Conservation (phyloP, 2,329 filamentous ascomycete species). For the Graphilbum ipis-grandicollis region DNA sequence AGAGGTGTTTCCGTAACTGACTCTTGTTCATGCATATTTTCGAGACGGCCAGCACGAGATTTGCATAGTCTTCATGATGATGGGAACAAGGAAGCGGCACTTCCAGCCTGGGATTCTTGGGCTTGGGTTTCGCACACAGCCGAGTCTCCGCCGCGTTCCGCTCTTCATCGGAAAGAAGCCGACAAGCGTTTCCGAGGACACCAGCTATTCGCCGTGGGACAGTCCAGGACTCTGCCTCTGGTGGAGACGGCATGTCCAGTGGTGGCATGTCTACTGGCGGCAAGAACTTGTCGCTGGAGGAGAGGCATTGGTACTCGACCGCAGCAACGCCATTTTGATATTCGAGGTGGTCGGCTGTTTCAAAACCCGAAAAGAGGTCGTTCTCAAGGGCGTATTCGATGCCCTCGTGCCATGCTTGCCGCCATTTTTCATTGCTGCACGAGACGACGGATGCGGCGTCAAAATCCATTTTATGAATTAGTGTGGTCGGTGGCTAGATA, state of each 20-base stretch:
- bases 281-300: background rate
- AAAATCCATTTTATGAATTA: too few species aligned
- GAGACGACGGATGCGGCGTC: too few species aligned
- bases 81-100: constrained; percentile 3
- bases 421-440: background rate
- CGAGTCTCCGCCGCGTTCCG: background rate
- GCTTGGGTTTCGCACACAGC: background rate
- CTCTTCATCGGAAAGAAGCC: background rate
- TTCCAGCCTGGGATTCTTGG: constrained; percentile 1
- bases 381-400: constrained; percentile 2
- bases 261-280: constrained; percentile 1
- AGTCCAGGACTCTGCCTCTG: constrained; percentile 2
- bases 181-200: constrained; percentile 1
- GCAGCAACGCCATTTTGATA: background rate
- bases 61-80: constrained; percentile 5
- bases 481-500: too few species aligned
- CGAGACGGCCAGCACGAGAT: background rate
- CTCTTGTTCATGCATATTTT: background rate
- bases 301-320: background rate
- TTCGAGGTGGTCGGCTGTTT: constrained; percentile 2
- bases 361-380: constrained; percentile 3
- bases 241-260: background rate
- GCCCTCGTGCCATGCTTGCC: background rate
- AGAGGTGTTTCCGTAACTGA: background rate
- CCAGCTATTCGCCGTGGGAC: constrained; percentile 2